Base-by-base conservation (phyloP, 257 asterid species). In the Fraxinus cuspidata region DNA sequence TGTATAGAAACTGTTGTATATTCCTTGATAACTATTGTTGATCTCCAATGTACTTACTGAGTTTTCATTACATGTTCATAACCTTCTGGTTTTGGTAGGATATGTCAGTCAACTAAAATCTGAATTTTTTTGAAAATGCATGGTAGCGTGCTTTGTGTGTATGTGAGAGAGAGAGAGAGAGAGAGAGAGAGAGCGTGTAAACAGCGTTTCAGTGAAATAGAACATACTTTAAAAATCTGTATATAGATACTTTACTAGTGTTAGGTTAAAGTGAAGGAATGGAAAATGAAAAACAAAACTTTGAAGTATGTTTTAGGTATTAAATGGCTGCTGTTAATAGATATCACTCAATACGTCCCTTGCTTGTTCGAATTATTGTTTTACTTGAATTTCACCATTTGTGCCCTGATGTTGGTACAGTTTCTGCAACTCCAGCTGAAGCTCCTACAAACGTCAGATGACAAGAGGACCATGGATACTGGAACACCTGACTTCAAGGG, bases 341-440 rank as follows among this genome's bases (percentile, higher is more conserved):
- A 34, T 19, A 60, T 64, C 65, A 56, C 27, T 53, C n/a, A 56
- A 58, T 58, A 21, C 66, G 2, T 56, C 65, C 27, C 27, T 32
- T 18, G 35, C 10, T n/a, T 11, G 65, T 53, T 15, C 12, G 23
- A n/a, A 27, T 12, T 19, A 42, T 58, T 25, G 13, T 23, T 72
- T 60, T 78, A 29, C 53, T 19, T 58, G 21, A 16, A 31, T 73
- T 47, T 56, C 35, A 34, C 23, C 19, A 34, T 34, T 71, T 65
- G 44, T 49, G 16, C 3, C 56, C 38, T 19, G 29, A 31, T 73
- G 16, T 21, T 10, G 74, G 34, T 47, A 38, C 91, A 94, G 99
- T 77, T 78, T 83, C 79, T 92, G 84, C 94, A 90, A 80, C 73
- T 73, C 51, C 96, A 94, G 79, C 89, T 86, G 75, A 83, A 85